phyloP scores from a whole-genome alignment of 371 early-diverging fungal species.

The Apophysomyces ossiformis region DNA sequence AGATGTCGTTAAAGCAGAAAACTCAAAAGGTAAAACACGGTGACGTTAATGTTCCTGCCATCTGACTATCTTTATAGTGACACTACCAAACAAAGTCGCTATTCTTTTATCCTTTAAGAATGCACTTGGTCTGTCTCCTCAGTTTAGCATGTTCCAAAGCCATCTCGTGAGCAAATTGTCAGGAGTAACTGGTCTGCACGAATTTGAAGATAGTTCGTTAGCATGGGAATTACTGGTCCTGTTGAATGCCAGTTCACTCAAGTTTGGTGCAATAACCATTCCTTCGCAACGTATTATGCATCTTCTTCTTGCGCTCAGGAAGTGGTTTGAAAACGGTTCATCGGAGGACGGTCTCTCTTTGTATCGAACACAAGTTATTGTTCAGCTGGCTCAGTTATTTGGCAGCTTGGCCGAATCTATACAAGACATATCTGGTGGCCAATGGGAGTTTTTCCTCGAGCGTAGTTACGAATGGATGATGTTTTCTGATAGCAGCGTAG shows the following conservation, averaged over 20 bases:
- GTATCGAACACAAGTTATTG: slow-evolving; percentile 31
- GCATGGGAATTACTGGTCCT: slow-evolving; percentile 37
- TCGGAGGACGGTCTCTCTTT: slow-evolving; percentile 25
- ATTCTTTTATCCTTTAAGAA: slow-evolving; percentile 35
- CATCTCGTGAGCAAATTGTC: slow-evolving; percentile 47
- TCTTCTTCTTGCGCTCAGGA: slow-evolving; percentile 48
- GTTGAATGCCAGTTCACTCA: slow-evolving; percentile 42
- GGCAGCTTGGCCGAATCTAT: slow-evolving; percentile 46
- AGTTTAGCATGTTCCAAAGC: slow-evolving; percentile 41
- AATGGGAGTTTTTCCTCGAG: slow-evolving; percentile 62
- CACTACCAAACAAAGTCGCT: slow-evolving; percentile 36
- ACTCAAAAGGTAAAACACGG: slow-evolving; percentile 18
- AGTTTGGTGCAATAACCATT: slow-evolving; percentile 39
- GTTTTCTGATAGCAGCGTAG: slow-evolving; percentile 30
- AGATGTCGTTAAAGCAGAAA: slow-evolving; percentile 33
- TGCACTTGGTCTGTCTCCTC: slow-evolving; percentile 18
- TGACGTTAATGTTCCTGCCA: not conserved
- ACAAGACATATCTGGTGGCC: slow-evolving; percentile 56
- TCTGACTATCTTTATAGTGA: slow-evolving; percentile 23
- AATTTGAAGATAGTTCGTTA: slow-evolving; percentile 24
- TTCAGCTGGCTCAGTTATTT: slow-evolving; percentile 47
- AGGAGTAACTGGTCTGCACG: slow-evolving; percentile 24
- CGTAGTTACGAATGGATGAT: slow-evolving; percentile 44
- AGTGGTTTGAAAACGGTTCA: slow-evolving; percentile 41
- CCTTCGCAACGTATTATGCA: slow-evolving; percentile 55